A percentile compares a stretch with the other conserved stretches of the same genome.
Evolutionary conservation across 2,329 filamentous ascomycete genomes (phyloP).

Genomic region (Fusarium sp.): DNA sequence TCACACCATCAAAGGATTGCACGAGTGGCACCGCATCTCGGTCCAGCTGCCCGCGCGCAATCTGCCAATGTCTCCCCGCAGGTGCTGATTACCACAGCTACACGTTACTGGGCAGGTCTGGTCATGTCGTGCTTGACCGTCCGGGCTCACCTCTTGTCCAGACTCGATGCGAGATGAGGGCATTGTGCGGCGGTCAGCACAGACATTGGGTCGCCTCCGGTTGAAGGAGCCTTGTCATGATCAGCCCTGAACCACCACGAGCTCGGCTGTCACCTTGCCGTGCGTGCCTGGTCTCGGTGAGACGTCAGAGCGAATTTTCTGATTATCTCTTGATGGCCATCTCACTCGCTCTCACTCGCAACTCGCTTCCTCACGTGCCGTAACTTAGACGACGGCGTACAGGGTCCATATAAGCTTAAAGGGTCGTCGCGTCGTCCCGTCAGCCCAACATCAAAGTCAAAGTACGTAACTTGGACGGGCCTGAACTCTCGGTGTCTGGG

Average conservation of each 20-base stretch:
- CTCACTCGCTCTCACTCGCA: constrained; percentile 5
- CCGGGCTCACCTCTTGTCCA: constrained; percentile 1
- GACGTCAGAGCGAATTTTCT: constrained; percentile 11
- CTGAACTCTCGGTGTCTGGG: constrained; percentile 13
- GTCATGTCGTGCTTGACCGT: constrained; percentile 22
- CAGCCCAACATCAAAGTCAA: constrained; percentile 29
- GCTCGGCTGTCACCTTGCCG: constrained; percentile 12
- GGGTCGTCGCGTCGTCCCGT: constrained; percentile 15
- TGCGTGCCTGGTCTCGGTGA: constrained; percentile 9
- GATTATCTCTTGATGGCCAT: neutral
- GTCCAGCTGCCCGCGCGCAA: constrained; percentile 19
- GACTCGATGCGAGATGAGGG: constrained; percentile 18
- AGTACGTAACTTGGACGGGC: constrained; percentile 1
- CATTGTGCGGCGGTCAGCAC: constrained; percentile 6
- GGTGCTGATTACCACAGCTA: neutral
- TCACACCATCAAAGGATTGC: constrained; percentile 8
- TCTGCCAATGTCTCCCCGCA: constrained; percentile 14
- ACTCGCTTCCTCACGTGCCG: constrained; percentile 19
- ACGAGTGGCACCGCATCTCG: constrained; percentile 28
- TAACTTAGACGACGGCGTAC: constrained; percentile 17
- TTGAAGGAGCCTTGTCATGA: neutral
- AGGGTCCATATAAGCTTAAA: constrained; percentile 46
- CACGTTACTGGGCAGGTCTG: neutral
- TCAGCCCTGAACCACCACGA: constrained; percentile 2
- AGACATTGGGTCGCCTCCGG: neutral